phyloP scores from a whole-genome alignment of 2,329 filamentous ascomycete species.

The Stagonosporopsis tanaceti region DNA sequence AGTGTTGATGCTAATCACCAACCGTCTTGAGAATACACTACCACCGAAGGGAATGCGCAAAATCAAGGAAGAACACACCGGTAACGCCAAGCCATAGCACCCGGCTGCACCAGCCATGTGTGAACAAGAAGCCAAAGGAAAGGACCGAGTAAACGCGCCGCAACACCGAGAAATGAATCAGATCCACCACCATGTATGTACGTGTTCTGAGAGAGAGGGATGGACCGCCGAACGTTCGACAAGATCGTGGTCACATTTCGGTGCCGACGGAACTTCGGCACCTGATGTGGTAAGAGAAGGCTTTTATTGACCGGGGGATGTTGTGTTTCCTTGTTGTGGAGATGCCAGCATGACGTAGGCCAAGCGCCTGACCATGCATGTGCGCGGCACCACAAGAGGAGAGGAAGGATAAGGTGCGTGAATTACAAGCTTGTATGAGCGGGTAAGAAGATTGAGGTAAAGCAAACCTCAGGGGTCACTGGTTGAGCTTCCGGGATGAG shows the following conservation, averaged over 20 bases:
- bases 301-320: constrained; percentile 22
- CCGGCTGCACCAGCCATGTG: constrained; percentile 17
- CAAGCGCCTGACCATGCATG: constrained; percentile 42
- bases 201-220: constrained; percentile 31
- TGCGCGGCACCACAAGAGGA: constrained; percentile 30
- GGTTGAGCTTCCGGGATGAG: neutral
- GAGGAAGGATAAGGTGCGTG: constrained; percentile 34
- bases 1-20: constrained; percentile 13
- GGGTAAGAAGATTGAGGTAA: constrained; percentile 18
- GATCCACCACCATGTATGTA: constrained; percentile 36
- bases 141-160: constrained; percentile 21
- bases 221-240: constrained; percentile 23
- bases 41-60: constrained; percentile 12
- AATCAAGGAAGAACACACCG: constrained; percentile 3
- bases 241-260: constrained; percentile 27
- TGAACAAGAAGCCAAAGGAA: constrained; percentile 8
- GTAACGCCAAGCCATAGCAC: constrained; percentile 19
- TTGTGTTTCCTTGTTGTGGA: constrained; percentile 24
- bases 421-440: constrained; percentile 40
- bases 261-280: constrained; percentile 16
- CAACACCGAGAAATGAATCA: constrained; percentile 33
- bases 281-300: constrained; percentile 25
- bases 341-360: constrained; percentile 38
- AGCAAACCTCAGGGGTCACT: neutral
- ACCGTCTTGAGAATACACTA: constrained; percentile 19